Conservation (phyloP, 2,329 filamentous ascomycete species). For the Cladorrhinum sp. region DNA sequence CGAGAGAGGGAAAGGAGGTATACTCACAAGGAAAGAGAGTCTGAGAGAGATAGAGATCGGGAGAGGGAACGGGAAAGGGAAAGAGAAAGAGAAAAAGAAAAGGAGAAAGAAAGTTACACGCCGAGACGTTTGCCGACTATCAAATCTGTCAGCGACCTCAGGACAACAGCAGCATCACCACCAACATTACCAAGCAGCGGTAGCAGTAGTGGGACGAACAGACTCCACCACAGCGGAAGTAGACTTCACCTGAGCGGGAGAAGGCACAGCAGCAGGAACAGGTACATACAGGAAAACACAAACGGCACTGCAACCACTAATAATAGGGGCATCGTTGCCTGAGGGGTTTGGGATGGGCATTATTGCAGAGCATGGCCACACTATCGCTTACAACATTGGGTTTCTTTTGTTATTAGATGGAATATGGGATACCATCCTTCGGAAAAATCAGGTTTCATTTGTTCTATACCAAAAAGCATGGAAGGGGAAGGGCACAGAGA, state of each 20-base stretch:
- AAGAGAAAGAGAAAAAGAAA: not conserved
- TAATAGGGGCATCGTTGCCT: not conserved
- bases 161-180: not conserved
- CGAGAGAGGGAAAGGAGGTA: not conserved
- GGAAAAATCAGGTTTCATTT: not conserved
- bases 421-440: not conserved
- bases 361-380: too few relatives aligned
- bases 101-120: slow-evolving; percentile 1
- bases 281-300: not conserved
- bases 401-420: too few relatives aligned
- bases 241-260: not conserved
- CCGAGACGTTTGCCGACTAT: not conserved
- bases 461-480: not conserved
- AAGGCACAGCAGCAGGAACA: not conserved
- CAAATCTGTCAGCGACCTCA: not conserved
- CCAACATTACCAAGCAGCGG: not conserved
- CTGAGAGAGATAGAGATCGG: not conserved
- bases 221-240: not conserved
- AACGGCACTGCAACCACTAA: not conserved
- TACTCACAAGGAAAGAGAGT: not conserved
- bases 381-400: too few relatives aligned
- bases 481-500: not conserved
- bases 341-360: too few relatives aligned
- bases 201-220: not conserved
- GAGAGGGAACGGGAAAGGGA: not conserved